Conservation (phyloP, 2,329 filamentous ascomycete genomes). For the Cercospora sp. region DNA sequence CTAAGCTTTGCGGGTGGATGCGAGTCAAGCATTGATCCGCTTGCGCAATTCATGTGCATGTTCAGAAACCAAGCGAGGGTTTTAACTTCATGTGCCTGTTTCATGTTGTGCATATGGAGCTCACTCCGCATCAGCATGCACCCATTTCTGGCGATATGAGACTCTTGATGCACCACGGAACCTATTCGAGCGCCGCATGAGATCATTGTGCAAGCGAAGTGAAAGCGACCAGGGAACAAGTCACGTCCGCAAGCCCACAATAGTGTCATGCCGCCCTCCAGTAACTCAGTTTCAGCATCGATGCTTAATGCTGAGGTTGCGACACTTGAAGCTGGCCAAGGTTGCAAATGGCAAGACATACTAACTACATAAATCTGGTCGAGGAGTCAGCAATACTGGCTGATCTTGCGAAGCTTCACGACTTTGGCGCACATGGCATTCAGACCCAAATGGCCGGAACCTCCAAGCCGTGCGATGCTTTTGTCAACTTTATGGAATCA, state of each 20-base stretch:
- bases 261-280: not conserved
- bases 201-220: not conserved
- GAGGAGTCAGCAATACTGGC: not conserved
- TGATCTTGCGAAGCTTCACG: not conserved
- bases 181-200: not conserved
- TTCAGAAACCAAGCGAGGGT: not conserved
- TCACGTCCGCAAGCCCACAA: not conserved
- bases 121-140: not conserved
- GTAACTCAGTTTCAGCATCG: not conserved
- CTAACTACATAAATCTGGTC: no score
- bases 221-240: not conserved
- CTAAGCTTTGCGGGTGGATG: not conserved
- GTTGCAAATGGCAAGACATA: no score
- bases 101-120: not conserved
- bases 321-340: not conserved
- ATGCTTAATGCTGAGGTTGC: not conserved
- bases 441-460: not conserved
- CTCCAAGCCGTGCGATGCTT: not conserved
- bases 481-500: not conserved
- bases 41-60: not conserved
- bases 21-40: not conserved
- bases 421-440: not conserved
- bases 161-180: not conserved
- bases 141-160: not conserved
- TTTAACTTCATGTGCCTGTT: slow-evolving; percentile 6